phyloP scores from a whole-genome alignment of 176 grass and related monocot genomes.

The Ampelocalamus luodianensis region DNA sequence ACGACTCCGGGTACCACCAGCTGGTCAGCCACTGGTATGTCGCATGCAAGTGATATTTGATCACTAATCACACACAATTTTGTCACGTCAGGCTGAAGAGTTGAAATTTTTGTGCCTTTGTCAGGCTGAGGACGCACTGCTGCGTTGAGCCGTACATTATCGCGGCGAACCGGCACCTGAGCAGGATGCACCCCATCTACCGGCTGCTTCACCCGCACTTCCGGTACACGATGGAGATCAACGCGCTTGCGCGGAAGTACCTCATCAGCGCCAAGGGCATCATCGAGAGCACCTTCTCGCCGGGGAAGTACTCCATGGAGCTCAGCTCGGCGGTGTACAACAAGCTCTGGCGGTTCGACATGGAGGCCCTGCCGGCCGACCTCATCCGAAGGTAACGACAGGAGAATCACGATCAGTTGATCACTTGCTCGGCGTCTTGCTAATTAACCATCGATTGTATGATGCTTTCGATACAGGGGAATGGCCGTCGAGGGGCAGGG shows the following conservation, averaged over 20 bases:
- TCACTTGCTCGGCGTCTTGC: no score
- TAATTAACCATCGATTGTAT: no score
- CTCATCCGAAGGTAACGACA: slow-evolving; percentile 36
- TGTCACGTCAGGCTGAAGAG: no score
- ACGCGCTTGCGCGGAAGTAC: slow-evolving; percentile 45
- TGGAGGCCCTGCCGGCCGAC: slow-evolving; percentile 75
- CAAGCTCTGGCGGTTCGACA: slow-evolving; percentile 69
- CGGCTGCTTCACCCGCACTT: slow-evolving; percentile 72
- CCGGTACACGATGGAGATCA: slow-evolving; percentile 84
- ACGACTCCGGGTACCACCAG: slow-evolving; percentile 70
- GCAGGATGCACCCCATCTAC: slow-evolving; percentile 74
- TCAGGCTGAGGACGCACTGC: slow-evolving; percentile 76
- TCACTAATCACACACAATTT: no score
- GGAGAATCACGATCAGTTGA: no score
- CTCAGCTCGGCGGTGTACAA: slow-evolving; percentile 60
- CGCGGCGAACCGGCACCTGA: slow-evolving; percentile 70
- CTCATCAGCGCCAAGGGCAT: slow-evolving; percentile 55
- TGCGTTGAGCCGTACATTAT: slow-evolving; percentile 78
- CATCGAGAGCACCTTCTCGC: slow-evolving; percentile 61
- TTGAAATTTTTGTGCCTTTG: background rate
- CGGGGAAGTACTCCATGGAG: slow-evolving; percentile 55
- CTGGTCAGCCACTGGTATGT: slow-evolving; percentile 67
- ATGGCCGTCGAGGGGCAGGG: slow-evolving; percentile 51
- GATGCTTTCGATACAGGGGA: slow-evolving; percentile 35
- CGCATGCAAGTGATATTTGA: no score